phyloP scores from a whole-genome alignment of 768 basidiomycete species.

The Phanerochaete carnosa region DNA sequence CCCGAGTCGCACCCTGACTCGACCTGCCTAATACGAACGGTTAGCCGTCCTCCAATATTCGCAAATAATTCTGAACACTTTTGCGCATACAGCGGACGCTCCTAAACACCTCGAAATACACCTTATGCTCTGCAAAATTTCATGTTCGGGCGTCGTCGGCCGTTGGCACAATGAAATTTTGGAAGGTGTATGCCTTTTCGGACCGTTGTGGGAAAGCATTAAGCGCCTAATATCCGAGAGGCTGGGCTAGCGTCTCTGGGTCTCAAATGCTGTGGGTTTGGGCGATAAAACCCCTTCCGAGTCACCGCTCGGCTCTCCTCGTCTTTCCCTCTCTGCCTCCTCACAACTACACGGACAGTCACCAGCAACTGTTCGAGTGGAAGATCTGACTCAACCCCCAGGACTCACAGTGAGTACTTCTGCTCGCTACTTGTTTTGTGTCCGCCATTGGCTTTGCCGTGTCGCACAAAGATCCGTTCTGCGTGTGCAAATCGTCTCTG shows the following conservation, averaged over 20 bases:
- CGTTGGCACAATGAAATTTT: not conserved
- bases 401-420: constrained; percentile 12
- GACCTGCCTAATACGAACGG: not conserved
- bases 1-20: not conserved
- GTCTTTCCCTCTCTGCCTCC: constrained; percentile 11
- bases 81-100: not conserved
- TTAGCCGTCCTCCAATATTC: not conserved
- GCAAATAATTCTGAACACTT: not conserved
- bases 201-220: not conserved
- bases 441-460: constrained; percentile 14
- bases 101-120: not conserved
- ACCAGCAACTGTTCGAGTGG: constrained; percentile 10
- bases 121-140: not conserved
- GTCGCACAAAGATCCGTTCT: constrained; percentile 2
- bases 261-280: constrained; percentile 23
- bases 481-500: not conserved
- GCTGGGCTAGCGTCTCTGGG: constrained; percentile 25
- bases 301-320: constrained; percentile 17
- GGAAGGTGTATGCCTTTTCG: not conserved
- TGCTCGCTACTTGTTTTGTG: constrained; percentile 2
- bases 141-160: not conserved
- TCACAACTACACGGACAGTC: constrained; percentile 17
- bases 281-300: constrained; percentile 20
- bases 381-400: constrained; percentile 15
- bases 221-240: constrained; percentile 6